Evolutionary conservation across 1,284 basidiomycete species (phyloP).

Genomic region (Sphaerobolus stellatus): DNA sequence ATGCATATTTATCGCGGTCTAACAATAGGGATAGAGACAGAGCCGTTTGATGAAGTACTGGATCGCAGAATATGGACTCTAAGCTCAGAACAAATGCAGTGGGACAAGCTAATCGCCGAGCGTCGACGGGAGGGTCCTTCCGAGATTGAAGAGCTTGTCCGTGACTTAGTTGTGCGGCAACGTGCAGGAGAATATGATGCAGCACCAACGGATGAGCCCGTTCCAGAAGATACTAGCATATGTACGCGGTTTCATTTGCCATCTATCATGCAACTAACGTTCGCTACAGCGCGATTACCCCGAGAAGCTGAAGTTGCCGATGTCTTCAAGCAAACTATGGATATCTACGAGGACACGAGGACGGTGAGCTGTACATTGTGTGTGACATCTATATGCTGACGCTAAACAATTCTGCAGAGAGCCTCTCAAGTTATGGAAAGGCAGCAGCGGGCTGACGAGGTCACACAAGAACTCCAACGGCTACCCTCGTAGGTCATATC

Average conservation of each 20-base stretch:
- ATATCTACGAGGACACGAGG: neutral
- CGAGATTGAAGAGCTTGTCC: slow-evolving; percentile 49
- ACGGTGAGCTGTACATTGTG: neutral
- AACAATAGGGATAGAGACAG: slow-evolving; percentile 49
- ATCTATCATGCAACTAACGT: neutral
- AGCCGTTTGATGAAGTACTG: slow-evolving; percentile 78
- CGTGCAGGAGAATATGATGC: slow-evolving; percentile 36
- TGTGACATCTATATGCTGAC: neutral
- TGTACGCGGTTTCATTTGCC: neutral
- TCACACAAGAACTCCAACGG: slow-evolving; percentile 6
- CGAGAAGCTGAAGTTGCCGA: slow-evolving; percentile 3
- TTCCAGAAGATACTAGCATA: slow-evolving; percentile 18
- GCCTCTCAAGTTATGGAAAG: slow-evolving; percentile 7
- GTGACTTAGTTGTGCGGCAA: slow-evolving; percentile 47
- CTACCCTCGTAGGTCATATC: slow-evolving; percentile 5
- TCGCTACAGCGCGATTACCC: neutral
- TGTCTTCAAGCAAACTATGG: slow-evolving; percentile 2
- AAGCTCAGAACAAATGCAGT: slow-evolving; percentile 62
- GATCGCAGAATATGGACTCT: slow-evolving; percentile 73
- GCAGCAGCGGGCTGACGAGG: slow-evolving; percentile 4
- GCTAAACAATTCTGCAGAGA: neutral
- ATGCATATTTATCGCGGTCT: neutral
- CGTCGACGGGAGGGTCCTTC: slow-evolving; percentile 56
- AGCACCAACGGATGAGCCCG: slow-evolving; percentile 18
- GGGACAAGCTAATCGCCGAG: slow-evolving; percentile 65